These are phyloP conservation scores for Penicillium desertorum DNA, from an alignment of 495 filamentous ascomycete genomes.

Conservation along the genomic window DNA sequence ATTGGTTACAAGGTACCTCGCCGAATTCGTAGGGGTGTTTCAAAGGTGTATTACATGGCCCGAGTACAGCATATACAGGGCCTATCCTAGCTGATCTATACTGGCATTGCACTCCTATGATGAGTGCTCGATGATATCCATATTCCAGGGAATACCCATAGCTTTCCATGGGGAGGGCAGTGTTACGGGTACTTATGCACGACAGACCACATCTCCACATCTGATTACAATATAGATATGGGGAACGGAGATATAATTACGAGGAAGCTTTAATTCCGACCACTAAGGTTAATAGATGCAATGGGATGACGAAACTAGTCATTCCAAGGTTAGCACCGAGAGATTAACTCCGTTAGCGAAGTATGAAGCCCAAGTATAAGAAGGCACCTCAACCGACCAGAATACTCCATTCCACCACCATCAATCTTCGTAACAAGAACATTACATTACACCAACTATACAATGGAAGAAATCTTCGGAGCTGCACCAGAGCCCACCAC, in stretches of 20 bases:
- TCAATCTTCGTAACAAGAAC: not conserved
- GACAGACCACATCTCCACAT: not conserved
- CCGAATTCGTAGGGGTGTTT: not conserved
- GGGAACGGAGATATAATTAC: not conserved
- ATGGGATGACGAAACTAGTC: not conserved
- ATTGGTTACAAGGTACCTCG: not conserved
- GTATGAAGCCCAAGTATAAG: conserved; percentile 1
- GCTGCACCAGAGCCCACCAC: conserved; percentile 52
- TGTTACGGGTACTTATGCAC: not conserved
- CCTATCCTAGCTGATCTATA: not conserved
- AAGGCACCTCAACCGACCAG: not conserved
- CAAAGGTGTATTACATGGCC: not conserved
- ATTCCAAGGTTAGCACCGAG: not conserved
- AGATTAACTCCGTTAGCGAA: conserved; percentile 1
- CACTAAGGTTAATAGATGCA: not conserved
- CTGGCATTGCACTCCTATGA: not conserved
- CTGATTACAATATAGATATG: not conserved
- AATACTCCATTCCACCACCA: not conserved
- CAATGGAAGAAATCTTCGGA: conserved; percentile 42
- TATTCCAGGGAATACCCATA: no score
- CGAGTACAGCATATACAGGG: not conserved
- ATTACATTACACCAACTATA: conserved; percentile 4
- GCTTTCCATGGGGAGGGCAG: no score
- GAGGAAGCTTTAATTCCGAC: not conserved
- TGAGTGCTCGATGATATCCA: no score